phyloP scores from a whole-genome alignment of 2,329 filamentous ascomycete genomes.

The Paecilomyces formosus region DNA sequence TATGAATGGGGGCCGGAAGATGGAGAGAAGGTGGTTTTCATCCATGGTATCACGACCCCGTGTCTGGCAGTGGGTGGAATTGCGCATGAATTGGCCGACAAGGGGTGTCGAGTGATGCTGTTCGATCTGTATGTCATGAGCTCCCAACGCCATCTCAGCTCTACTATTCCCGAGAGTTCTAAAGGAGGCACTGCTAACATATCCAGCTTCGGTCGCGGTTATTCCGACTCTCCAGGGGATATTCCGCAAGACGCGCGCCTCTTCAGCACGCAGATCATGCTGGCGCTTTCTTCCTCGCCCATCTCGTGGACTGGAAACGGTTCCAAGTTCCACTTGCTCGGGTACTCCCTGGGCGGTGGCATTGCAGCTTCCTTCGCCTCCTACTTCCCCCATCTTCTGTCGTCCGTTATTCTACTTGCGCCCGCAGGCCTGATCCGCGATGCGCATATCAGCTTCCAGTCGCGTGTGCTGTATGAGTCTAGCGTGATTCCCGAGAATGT shows the following conservation, averaged over 20 bases:
- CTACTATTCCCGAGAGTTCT: slow-evolving; percentile 1
- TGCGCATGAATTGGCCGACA: slow-evolving; percentile 56
- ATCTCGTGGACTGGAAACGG: slow-evolving; percentile 55
- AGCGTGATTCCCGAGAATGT: slow-evolving; percentile 54
- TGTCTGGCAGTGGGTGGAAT: slow-evolving; percentile 61
- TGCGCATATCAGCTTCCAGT: slow-evolving; percentile 53
- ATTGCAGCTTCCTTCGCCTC: slow-evolving; percentile 63
- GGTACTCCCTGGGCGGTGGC: slow-evolving; percentile 75
- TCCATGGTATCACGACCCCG: slow-evolving; percentile 79
- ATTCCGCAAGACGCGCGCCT: slow-evolving; percentile 66
- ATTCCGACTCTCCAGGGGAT: slow-evolving; percentile 60
- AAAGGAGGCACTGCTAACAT: not conserved
- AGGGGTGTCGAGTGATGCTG: slow-evolving; percentile 69
- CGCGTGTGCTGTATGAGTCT: slow-evolving; percentile 55
- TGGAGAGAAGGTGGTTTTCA: slow-evolving; percentile 64
- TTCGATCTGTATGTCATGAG: slow-evolving; percentile 50
- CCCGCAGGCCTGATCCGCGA: slow-evolving; percentile 69
- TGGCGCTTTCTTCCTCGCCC: slow-evolving; percentile 62
- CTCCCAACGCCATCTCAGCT: not conserved
- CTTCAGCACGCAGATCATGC: slow-evolving; percentile 64
- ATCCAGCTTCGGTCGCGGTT: slow-evolving; percentile 57
- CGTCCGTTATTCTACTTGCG: slow-evolving; percentile 66
- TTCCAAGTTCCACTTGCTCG: slow-evolving; percentile 60
- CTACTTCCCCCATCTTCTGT: slow-evolving; percentile 61
- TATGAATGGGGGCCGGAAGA: slow-evolving; percentile 74